Evolutionary conservation across 2,329 filamentous ascomycete species (phyloP).

Genomic region (Diaporthe batatas): DNA sequence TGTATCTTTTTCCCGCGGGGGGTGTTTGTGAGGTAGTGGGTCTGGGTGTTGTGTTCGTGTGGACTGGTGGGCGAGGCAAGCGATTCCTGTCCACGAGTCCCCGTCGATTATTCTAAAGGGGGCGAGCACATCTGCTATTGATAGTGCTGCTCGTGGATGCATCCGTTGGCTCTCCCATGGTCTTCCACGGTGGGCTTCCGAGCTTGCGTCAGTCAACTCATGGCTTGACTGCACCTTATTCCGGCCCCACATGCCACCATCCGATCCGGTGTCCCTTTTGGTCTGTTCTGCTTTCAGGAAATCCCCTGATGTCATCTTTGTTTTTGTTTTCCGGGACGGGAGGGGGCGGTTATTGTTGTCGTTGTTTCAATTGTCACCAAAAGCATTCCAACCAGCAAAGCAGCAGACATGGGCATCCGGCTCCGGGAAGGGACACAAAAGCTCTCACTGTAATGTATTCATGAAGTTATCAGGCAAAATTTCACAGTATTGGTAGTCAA

Average conservation of each 20-base stretch:
- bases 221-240: no score
- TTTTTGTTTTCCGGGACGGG: background rate
- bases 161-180: background rate
- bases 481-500: background rate
- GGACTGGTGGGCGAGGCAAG: background rate
- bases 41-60: background rate
- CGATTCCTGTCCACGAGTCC: no score
- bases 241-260: no score
- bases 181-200: background rate
- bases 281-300: background rate
- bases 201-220: no score
- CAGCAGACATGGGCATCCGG: background rate
- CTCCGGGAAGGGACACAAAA: background rate
- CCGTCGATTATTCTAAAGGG: no score
- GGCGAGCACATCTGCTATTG: no score
- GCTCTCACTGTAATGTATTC: background rate
- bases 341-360: background rate
- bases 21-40: background rate
- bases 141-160: no score
- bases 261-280: background rate
- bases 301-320: background rate
- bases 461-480: background rate
- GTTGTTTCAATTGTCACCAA: background rate
- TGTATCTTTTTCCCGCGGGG: conserved; percentile 13
- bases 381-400: background rate